Percentiles rank a stretch among this genome's conserved stretches.
phyloP scores from a whole-genome alignment of 148 eudicot genomes.

The Cornus suecica region DNA sequence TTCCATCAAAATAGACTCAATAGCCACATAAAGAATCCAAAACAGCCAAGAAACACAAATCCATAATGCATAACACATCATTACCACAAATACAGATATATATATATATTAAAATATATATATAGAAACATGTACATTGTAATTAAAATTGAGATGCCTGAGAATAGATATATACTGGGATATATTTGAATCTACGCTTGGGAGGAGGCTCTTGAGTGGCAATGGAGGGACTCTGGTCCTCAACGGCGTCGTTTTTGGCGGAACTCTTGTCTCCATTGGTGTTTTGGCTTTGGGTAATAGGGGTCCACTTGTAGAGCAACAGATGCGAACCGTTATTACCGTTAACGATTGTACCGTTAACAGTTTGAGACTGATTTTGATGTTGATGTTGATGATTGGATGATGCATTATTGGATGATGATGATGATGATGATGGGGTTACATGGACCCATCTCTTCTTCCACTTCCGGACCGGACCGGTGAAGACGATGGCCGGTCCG shows the following conservation, averaged over 20 bases:
- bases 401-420: slow-evolving; percentile 35
- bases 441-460: slow-evolving; percentile 82
- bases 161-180: slow-evolving; percentile 57
- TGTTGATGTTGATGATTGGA: slow-evolving; percentile 28
- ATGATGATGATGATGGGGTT: slow-evolving; percentile 48
- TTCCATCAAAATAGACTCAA: neutral
- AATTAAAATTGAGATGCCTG: neutral
- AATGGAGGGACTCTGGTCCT: slow-evolving; percentile 8
- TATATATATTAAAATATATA: neutral
- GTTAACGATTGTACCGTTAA: slow-evolving; percentile 24
- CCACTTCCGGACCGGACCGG: slow-evolving; percentile 89
- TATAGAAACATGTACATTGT: neutral
- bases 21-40: neutral
- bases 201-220: slow-evolving; percentile 46
- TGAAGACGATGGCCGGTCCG: slow-evolving; percentile 68
- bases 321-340: slow-evolving; percentile 46
- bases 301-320: slow-evolving; percentile 72
- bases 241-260: slow-evolving; percentile 19
- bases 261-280: slow-evolving; percentile 13
- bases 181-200: slow-evolving; percentile 62
- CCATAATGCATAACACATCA: neutral
- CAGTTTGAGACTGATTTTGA: slow-evolving; percentile 11
- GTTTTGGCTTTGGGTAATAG: slow-evolving; percentile 38
- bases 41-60: neutral
- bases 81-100: neutral